Evolutionary conservation across 2,329 filamentous ascomycete species (phyloP), one percentile per base, ranked within the genome.

Genomic region (Sclerotinia nivalis): DNA sequence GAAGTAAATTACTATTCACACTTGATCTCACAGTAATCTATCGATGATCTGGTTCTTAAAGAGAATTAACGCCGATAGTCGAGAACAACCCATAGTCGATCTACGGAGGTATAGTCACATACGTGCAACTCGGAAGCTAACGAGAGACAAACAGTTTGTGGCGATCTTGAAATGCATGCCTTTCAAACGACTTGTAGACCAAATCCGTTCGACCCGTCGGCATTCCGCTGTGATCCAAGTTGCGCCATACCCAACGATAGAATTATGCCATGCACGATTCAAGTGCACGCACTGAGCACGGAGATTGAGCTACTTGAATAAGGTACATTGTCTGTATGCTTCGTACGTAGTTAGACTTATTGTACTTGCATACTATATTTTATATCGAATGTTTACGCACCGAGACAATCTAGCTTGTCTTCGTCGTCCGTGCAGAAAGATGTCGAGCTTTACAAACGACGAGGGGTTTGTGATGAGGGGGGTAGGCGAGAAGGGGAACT

Each of bases 1-100:
- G 47, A n/a, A 37, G 37, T 40, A 52, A 20, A 40, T 20, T 37
- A 52, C 28, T 58, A 64, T 52, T 15, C n/a, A 18, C 31, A 25
- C 37, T 40, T 50, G 22, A 64, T 64, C 31, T 37, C 22, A 22
- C 22, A n/a, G 43, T 25, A 3, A 49, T 50, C 3, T 25, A 13
- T 52, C 31, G 60, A 64, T 64, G 60, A 64, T 64, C 60, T 49
- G 31, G 47, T 40, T 64, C 47, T n/a, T 12, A 64, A 64, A 9
- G 18, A 40, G 60, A 28, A 52, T 40, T 20, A 28, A 40, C 18
- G 47, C 60, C 60, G 47, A 52, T 40, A 28, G 60, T 64, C 45
- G 47, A 52, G 47, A 64, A 52, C 60, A 37, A 37, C 20, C 47
- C 9, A 40, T 40, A 25, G 47, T 64, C 20, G 15, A 50, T 50